Evolutionary conservation across 139 green algal species (phyloP).

Genomic region (Chlamydomonas sp.): DNA sequence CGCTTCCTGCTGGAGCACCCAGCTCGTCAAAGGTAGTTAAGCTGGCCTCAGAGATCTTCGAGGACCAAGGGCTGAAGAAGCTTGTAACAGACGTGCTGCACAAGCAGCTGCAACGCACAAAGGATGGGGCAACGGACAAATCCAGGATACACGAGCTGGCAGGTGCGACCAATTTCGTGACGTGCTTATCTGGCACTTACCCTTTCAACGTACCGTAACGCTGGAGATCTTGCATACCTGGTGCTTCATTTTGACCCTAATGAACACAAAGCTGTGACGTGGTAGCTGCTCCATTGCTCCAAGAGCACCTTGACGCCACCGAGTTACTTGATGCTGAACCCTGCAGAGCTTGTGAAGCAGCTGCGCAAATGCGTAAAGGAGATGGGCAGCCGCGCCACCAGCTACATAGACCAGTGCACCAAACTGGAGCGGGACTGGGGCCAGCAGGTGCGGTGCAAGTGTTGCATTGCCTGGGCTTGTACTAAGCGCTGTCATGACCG

Average conservation of each 20-base stretch:
- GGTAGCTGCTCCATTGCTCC: neutral
- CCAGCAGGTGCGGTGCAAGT: conserved; percentile 49
- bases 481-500: neutral
- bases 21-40: conserved; percentile 35
- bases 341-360: conserved; percentile 81
- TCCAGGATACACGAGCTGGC: conserved; percentile 85
- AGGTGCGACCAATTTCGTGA: conserved; percentile 38
- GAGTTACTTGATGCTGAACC: neutral
- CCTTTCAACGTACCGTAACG: neutral
- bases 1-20: conserved; percentile 1
- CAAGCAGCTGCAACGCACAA: conserved; percentile 80
- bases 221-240: neutral
- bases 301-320: neutral
- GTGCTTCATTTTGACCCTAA: neutral
- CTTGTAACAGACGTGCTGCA: conserved; percentile 72
- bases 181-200: neutral
- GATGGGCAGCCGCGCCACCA: conserved; percentile 51
- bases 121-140: conserved; percentile 82
- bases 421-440: conserved; percentile 68
- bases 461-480: neutral
- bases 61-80: conserved; percentile 64
- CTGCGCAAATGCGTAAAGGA: conserved; percentile 74
- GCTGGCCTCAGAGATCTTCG: conserved; percentile 67
- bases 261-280: neutral
- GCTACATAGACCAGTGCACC: conserved; percentile 68